Base-by-base conservation (phyloP, 495 filamentous ascomycete species). In the Glonium stellatum region DNA sequence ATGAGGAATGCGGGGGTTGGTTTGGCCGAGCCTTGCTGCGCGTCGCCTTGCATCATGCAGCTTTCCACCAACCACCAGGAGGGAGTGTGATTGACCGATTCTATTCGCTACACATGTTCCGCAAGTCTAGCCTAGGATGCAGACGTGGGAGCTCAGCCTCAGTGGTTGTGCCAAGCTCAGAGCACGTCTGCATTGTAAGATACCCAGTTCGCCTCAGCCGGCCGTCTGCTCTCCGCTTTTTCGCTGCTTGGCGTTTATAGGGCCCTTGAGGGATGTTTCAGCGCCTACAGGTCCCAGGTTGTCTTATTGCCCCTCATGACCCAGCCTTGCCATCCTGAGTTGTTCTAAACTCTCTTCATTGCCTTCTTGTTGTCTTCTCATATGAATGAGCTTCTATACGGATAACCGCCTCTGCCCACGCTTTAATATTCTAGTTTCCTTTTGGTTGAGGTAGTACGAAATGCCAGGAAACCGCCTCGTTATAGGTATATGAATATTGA, bases 401-500 rank as follows among this genome's bases (percentile, higher is more conserved):
- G 3, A 2, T 2, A 31, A 31, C 6, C 6, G 2, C 27, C 6
- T 6, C 6, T 31, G 27, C 27, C 27, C 18, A 13, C 18, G 39
- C 12, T 11, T 13, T 44, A 11, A 44, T 44, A 13, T 44, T 4
- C 39, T 4, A 44, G 12, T 44, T 15, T 15, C 13, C 13, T 15
- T 39, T 18, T 44, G 39, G 10, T 44, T 15, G 10, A 4, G 12
- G 13, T 18, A 23, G 48, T 25, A 1, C 21, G 21, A 18, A 11
- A 51, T 51, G 59, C 34, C 36, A n/a, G 42, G 42, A 4, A 61
- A 61, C 25, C 51, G 59, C 5, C 51, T 61, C 1, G 41, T 61
- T 25, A 50, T 61, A 10, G 59, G 59, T 61, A 19, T 12, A 52
- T 36, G 15, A 25, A 11, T 12, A 10, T 19, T 21, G 6, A 13